Evolutionary conservation across 1,284 basidiomycete species (phyloP).

Genomic region (Ceratobasidium sp.): DNA sequence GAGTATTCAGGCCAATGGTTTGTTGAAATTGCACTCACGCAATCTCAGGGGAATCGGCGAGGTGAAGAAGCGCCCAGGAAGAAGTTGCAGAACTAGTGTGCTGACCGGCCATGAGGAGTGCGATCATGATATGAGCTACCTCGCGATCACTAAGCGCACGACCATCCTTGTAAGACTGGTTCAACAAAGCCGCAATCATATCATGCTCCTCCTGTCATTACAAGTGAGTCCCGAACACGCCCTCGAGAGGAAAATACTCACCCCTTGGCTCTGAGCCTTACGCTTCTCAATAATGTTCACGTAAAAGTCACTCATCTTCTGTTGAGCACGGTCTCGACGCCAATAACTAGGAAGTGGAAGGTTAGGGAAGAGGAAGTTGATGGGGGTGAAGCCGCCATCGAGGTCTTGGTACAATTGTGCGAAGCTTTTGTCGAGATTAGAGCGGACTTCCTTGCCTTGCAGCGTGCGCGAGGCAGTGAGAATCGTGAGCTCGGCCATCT

Average conservation of each 20-base stretch:
- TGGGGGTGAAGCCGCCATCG: slow-evolving; percentile 88
- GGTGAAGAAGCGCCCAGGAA: slow-evolving; percentile 89
- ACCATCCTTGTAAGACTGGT: slow-evolving; percentile 85
- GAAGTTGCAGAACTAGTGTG: slow-evolving; percentile 94
- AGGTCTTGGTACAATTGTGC: slow-evolving; percentile 87
- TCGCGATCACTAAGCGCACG: slow-evolving; percentile 81
- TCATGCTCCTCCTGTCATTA: slow-evolving; percentile 71
- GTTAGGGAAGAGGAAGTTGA: slow-evolving; percentile 95
- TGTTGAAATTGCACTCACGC: slow-evolving; percentile 59
- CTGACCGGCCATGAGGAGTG: slow-evolving; percentile 95
- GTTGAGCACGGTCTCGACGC: slow-evolving; percentile 85
- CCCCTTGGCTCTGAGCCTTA: slow-evolving; percentile 59
- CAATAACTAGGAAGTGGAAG: slow-evolving; percentile 90
- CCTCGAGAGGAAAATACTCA: slow-evolving; percentile 45
- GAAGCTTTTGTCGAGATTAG: slow-evolving; percentile 79
- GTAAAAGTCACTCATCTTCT: slow-evolving; percentile 95
- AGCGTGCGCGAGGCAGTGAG: slow-evolving; percentile 91
- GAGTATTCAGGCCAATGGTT: neutral
- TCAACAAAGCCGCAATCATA: slow-evolving; percentile 89
- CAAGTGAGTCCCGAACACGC: neutral
- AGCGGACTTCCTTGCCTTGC: slow-evolving; percentile 89
- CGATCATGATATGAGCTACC: slow-evolving; percentile 96
- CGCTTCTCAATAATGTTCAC: slow-evolving; percentile 84
- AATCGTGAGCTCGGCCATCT: slow-evolving; percentile 91
- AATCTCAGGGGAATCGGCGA: slow-evolving; percentile 79